Conservation (phyloP, 1,139 yeast species). For the Saccharomyces hybrid region DNA sequence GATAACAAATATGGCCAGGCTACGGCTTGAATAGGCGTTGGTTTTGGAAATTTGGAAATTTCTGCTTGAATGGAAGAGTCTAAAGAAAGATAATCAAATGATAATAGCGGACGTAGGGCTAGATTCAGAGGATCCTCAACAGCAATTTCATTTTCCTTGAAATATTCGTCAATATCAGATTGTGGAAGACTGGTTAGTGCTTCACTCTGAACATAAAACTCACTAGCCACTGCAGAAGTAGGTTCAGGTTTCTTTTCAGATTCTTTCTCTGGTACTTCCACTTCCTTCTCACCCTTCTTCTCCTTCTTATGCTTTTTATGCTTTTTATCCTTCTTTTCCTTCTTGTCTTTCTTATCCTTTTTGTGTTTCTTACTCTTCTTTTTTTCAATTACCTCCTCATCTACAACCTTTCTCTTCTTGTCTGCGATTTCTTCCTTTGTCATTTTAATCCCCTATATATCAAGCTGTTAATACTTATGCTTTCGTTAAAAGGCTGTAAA, state of each 20-base stretch:
- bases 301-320: slow-evolving; percentile 20
- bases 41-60: slow-evolving; percentile 68
- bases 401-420: slow-evolving; percentile 31
- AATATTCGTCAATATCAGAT: slow-evolving; percentile 53
- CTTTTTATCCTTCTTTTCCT: slow-evolving; percentile 28
- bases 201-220: slow-evolving; percentile 23
- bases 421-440: slow-evolving; percentile 43
- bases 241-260: slow-evolving; percentile 6
- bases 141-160: slow-evolving; percentile 65
- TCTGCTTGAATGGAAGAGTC: slow-evolving; percentile 49
- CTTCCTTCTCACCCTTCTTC: slow-evolving; percentile 14
- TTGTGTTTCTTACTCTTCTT: slow-evolving; percentile 38
- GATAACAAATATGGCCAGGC: slow-evolving; percentile 89
- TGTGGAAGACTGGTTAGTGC: slow-evolving; percentile 38
- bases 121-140: slow-evolving; percentile 60
- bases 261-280: slow-evolving; percentile 10
- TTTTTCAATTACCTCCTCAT: slow-evolving; percentile 26
- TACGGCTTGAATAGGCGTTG: slow-evolving; percentile 95
- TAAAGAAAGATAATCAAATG: slow-evolving; percentile 57
- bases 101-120: slow-evolving; percentile 58
- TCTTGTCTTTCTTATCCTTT: slow-evolving; percentile 35
- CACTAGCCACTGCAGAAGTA: slow-evolving; percentile 2
- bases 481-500: not conserved
- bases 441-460: slow-evolving; percentile 26
- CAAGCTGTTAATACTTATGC: not conserved